Evolutionary conservation across 331 rosid genomes (phyloP), one percentile per base, ranked within the genome.

Genomic region (Quercus lobata): DNA sequence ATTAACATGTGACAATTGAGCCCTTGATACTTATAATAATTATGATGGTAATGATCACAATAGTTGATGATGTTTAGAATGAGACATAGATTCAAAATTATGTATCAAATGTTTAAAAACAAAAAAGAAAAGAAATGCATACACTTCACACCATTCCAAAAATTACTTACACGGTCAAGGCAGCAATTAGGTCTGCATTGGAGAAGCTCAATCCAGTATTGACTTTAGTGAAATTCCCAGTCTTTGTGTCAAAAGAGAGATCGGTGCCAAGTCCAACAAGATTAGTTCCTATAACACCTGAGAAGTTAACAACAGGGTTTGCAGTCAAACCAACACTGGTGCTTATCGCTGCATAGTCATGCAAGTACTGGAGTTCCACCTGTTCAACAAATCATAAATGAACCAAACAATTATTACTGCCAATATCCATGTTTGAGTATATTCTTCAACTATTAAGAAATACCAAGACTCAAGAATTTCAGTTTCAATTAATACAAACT

Each of bases 291-390:
- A 94, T 15, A 74, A 89, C 94, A 75, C 97, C 94, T 15, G 98
- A 90, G 76, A 94, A 85, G 87, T 94, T 92, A 68, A 91, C 87
- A 80, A 92, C 37, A 61, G 98, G 98, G 73, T 91, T 94, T 24
- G 97, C 92, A 62, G 97, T 89, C 91, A 94, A 66, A 71, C 98
- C 98, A 83, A 92, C 77, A 4, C 96, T 91, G 78, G 97, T 83
- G 79, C 87, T 89, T 74, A 92, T 87, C 61, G 97, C 98, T 7
- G 92, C 93, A 87, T 87, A 88, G 75, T 92, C 98, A 83, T 92
- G 93, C 83, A 90, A 57, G 79, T 94, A 94, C 80, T 92, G 97
- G 79, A 94, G 75, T 80, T 94, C 97, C 44, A 86, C 86, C 98
- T 94, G 96, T 83, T 82, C 65, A 69, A 34, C 34, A 60, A 30